These are phyloP conservation scores for Tuber aestivum DNA, from an alignment of 495 filamentous ascomycete genomes.

Conservation along the genomic window DNA sequence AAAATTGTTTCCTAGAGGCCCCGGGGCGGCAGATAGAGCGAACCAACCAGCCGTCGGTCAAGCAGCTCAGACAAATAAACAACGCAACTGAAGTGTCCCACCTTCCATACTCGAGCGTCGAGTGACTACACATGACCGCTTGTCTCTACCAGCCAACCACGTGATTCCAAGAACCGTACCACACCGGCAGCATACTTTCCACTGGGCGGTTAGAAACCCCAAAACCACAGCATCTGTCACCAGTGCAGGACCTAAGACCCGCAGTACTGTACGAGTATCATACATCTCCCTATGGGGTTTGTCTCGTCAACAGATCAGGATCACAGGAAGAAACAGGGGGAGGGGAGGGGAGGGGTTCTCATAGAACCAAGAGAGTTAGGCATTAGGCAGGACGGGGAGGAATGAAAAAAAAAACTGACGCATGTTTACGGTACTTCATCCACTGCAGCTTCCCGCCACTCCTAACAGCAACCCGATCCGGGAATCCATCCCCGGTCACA, in stretches of 20 bases:
- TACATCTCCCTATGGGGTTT: background rate
- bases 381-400: background rate
- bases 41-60: background rate
- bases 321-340: background rate
- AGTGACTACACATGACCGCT: background rate
- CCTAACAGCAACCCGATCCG: background rate
- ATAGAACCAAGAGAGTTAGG: background rate
- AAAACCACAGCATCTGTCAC: background rate
- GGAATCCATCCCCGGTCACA: background rate
- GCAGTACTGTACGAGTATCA: too few relatives aligned
- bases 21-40: background rate
- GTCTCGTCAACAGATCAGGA: background rate
- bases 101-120: background rate
- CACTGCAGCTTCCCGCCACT: background rate
- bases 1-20: background rate
- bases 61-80: background rate
- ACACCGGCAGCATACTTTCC: background rate
- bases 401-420: background rate
- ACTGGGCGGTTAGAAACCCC: background rate
- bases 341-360: too few relatives aligned
- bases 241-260: background rate
- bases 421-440: background rate
- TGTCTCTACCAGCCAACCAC: background rate
- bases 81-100: background rate
- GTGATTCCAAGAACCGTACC: background rate